Conservation (phyloP, 1,284 basidiomycete genomes). For the Porphyrellus sp. region DNA sequence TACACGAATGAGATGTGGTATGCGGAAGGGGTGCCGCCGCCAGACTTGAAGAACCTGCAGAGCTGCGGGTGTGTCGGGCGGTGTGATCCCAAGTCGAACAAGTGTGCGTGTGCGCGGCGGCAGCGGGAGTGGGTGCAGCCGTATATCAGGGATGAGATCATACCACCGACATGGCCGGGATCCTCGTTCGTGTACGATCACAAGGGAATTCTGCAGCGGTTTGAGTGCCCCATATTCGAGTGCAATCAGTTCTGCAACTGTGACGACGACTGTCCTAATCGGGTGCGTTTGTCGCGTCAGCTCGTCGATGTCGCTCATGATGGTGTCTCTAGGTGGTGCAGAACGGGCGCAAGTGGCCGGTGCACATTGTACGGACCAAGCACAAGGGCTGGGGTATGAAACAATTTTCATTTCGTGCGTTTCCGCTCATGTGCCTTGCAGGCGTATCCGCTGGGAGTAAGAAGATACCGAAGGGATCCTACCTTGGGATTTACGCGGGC, state of each 20-base stretch:
- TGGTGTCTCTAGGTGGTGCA: conserved; percentile 67
- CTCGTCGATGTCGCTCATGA: background rate
- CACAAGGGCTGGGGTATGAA: conserved; percentile 78
- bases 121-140: conserved; percentile 46
- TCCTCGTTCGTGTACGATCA: conserved; percentile 61
- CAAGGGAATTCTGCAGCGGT: conserved; percentile 50
- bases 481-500: conserved; percentile 82
- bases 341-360: conserved; percentile 62
- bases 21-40: conserved; percentile 60
- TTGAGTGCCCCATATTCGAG: conserved; percentile 75
- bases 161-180: conserved; percentile 29
- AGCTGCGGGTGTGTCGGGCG: conserved; percentile 73
- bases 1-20: conserved; percentile 79
- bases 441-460: conserved; percentile 65
- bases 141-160: conserved; percentile 35
- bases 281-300: conserved; percentile 45
- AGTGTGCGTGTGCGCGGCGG: conserved; percentile 63
- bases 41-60: conserved; percentile 53
- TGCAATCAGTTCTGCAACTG: conserved; percentile 84
- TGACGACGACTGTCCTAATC: conserved; percentile 75
- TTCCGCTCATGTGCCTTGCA: conserved; percentile 30
- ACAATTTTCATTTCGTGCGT: background rate
- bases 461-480: conserved; percentile 67
- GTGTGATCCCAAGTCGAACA: conserved; percentile 67
- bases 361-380: conserved; percentile 66